Conservation (phyloP, 371 early-diverging fungal genomes). For the Rhizopus stolonifer region DNA sequence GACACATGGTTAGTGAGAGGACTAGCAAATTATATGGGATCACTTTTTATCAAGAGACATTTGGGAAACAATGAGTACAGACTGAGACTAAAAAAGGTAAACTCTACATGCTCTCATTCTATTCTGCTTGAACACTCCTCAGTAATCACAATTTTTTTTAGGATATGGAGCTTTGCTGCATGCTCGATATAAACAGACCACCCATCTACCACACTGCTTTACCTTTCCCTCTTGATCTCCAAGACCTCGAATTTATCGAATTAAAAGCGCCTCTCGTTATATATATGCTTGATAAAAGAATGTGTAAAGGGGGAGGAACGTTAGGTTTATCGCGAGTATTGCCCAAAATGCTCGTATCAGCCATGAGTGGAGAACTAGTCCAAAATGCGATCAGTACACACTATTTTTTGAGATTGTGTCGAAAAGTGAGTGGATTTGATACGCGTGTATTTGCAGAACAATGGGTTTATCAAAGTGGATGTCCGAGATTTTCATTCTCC, state of each 20-base stretch:
- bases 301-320: slow-evolving; percentile 81
- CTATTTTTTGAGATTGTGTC: slow-evolving; percentile 75
- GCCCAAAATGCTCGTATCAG: slow-evolving; percentile 74
- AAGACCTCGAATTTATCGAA: slow-evolving; percentile 76
- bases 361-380: slow-evolving; percentile 80
- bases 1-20: slow-evolving; percentile 90
- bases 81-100: slow-evolving; percentile 75
- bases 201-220: slow-evolving; percentile 74
- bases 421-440: slow-evolving; percentile 81
- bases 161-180: slow-evolving; percentile 83
- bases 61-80: slow-evolving; percentile 90
- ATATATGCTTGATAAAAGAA: slow-evolving; percentile 90
- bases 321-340: slow-evolving; percentile 79
- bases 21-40: slow-evolving; percentile 71
- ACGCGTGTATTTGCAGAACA: slow-evolving; percentile 85
- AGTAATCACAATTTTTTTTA: slow-evolving; percentile 14
- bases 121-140: no score
- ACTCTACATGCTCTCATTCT: no score
- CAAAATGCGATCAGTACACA: slow-evolving; percentile 79
- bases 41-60: slow-evolving; percentile 72
- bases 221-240: slow-evolving; percentile 63
- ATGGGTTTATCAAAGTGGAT: slow-evolving; percentile 90
- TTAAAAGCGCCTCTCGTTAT: slow-evolving; percentile 88
- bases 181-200: slow-evolving; percentile 81
- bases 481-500: slow-evolving; percentile 79